These are phyloP conservation scores for Didymosphaeria variabile DNA, from an alignment of 2,329 filamentous ascomycete species.

Conservation along the genomic window DNA sequence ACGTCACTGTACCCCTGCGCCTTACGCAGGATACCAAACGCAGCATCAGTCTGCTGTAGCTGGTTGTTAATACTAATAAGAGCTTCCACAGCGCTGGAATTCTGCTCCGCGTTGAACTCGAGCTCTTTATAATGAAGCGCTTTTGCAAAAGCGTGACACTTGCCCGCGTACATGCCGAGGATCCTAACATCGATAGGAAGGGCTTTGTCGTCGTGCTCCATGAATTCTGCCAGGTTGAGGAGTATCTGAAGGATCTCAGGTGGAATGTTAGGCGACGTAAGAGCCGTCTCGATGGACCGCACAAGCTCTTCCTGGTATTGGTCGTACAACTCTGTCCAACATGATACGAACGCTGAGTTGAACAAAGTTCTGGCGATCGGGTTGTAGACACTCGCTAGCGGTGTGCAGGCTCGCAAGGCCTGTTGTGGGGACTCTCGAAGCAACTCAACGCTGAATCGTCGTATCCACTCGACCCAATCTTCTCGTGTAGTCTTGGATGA, in stretches of 20 bases:
- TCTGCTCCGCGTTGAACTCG: constrained; percentile 97
- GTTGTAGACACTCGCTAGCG: constrained; percentile 87
- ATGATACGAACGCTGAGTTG: constrained; percentile 98
- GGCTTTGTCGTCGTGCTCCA: constrained; percentile 99
- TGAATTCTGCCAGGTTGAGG: constrained; percentile 97
- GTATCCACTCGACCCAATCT: constrained; percentile 99
- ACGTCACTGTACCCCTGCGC: constrained; percentile 97
- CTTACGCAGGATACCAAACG: constrained; percentile 95
- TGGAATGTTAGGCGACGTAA: constrained; percentile 94
- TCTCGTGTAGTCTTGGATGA: constrained; percentile 96
- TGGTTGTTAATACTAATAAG: constrained; percentile 99
- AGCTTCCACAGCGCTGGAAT: constrained; percentile 92
- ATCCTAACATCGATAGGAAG: constrained; percentile 96
- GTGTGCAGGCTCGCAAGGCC: constrained; percentile 90
- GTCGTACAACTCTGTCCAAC: constrained; percentile 97
- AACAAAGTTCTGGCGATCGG: constrained; percentile 93
- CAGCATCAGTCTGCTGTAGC: constrained; percentile 96
- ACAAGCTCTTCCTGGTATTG: constrained; percentile 98
- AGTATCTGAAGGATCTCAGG: constrained; percentile 94
- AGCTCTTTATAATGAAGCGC: constrained; percentile 98
- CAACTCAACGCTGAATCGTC: constrained; percentile 93
- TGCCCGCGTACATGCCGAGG: constrained; percentile 91
- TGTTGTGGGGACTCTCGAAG: constrained; percentile 96
- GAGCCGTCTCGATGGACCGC: constrained; percentile 91
- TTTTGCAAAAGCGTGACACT: constrained; percentile 98